phyloP scores from a whole-genome alignment of 2,329 filamentous ascomycete genomes.

The Talaromyces verruculosus region DNA sequence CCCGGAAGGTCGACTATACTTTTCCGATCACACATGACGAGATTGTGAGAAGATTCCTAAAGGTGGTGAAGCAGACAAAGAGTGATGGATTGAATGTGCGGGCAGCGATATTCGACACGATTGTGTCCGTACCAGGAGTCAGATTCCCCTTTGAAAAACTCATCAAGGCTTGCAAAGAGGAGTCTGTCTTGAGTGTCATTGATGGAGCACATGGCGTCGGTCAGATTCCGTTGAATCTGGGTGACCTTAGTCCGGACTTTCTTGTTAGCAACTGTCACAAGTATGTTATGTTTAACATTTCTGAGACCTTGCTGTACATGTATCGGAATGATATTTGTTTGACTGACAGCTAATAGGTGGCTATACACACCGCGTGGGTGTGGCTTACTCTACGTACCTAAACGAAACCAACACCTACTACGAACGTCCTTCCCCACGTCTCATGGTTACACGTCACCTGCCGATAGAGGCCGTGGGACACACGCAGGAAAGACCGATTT shows the following conservation, averaged over 20 bases:
- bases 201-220: constrained; percentile 87
- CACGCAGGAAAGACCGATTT: constrained; percentile 56
- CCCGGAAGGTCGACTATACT: constrained; percentile 58
- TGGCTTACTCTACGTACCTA: constrained; percentile 76
- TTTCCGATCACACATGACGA: constrained; percentile 72
- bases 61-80: constrained; percentile 56
- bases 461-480: constrained; percentile 47
- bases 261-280: constrained; percentile 86
- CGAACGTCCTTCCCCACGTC: constrained; percentile 75
- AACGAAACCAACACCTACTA: constrained; percentile 72
- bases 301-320: not conserved
- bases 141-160: constrained; percentile 75
- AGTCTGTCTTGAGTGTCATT: constrained; percentile 69
- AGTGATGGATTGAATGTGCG: constrained; percentile 62
- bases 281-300: constrained; percentile 26
- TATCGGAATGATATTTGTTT: not conserved
- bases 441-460: constrained; percentile 67
- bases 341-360: constrained; percentile 59
- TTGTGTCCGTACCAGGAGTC: constrained; percentile 76
- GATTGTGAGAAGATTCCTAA: constrained; percentile 62
- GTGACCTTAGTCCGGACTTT: constrained; percentile 72
- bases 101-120: constrained; percentile 74
- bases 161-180: constrained; percentile 61
- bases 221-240: constrained; percentile 70
- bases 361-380: constrained; percentile 76